Evolutionary conservation across 805 yeast genomes (phyloP).

Genomic region (Kluyveromyces siamensis): DNA sequence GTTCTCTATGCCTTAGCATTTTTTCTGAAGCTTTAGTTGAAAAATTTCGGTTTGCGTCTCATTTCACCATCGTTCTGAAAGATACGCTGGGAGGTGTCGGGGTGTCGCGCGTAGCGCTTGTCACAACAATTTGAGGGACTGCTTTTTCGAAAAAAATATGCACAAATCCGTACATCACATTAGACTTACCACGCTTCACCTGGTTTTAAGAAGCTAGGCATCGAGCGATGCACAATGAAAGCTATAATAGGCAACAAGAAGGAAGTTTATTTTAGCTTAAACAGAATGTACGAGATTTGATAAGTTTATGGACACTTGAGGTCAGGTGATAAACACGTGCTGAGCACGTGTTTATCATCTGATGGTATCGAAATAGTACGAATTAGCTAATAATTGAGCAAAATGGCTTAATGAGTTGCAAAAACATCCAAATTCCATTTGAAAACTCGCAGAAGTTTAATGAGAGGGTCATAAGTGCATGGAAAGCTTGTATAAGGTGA

Average conservation of each 20-base stretch:
- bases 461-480: too few relatives aligned
- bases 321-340: neutral
- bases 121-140: neutral
- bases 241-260: too few relatives aligned
- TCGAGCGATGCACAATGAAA: too few relatives aligned
- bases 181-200: too few relatives aligned
- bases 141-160: neutral
- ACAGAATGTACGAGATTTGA: too few relatives aligned
- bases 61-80: conserved; percentile 13
- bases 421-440: too few relatives aligned
- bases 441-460: too few relatives aligned
- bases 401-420: too few relatives aligned
- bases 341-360: neutral
- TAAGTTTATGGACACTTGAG: neutral
- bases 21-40: neutral
- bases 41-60: conserved; percentile 10
- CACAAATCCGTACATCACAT: neutral
- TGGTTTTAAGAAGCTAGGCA: too few relatives aligned
- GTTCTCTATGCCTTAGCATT: neutral
- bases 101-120: conserved; percentile 5
- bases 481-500: too few relatives aligned
- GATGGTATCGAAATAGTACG: neutral
- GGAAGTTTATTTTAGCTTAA: too few relatives aligned
- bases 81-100: conserved; percentile 17
- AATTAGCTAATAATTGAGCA: too few relatives aligned